These are phyloP conservation scores for Lactuca saligna DNA, from an alignment of 129 eudicot genomes.

Conservation along the genomic window DNA sequence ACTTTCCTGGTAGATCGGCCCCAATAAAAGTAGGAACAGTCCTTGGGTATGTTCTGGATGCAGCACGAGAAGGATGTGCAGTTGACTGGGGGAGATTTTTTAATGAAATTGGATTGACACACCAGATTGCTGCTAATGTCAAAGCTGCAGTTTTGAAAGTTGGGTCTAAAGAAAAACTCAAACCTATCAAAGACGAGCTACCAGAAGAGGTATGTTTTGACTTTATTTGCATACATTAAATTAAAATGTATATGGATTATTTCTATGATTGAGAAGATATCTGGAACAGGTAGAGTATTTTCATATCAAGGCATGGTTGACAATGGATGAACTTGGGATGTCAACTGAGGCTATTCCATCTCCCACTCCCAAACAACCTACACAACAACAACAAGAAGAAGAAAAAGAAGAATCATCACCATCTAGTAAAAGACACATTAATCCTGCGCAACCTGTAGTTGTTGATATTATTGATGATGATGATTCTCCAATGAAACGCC, in stretches of 20 bases:
- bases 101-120: constrained; percentile 60
- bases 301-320: constrained; percentile 63
- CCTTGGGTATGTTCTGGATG: constrained; percentile 67
- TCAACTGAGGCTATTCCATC: constrained; percentile 39
- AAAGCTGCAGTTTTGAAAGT: constrained; percentile 58
- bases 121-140: constrained; percentile 37
- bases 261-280: background rate
- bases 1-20: constrained; percentile 72
- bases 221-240: no score
- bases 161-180: constrained; percentile 79
- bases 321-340: constrained; percentile 72
- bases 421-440: background rate
- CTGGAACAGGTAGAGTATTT: constrained; percentile 55
- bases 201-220: constrained; percentile 65
- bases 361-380: constrained; percentile 18
- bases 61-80: constrained; percentile 66
- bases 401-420: background rate
- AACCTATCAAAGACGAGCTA: constrained; percentile 76
- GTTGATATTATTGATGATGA: constrained; percentile 5
- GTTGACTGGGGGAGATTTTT: constrained; percentile 70
- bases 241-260: no score
- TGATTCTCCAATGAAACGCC: constrained; percentile 55
- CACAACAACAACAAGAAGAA: no score
- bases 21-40: constrained; percentile 79
- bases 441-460: constrained; percentile 14